phyloP scores from a whole-genome alignment of 2,329 filamentous ascomycete species.

The Torrubiellomyces zombiae region DNA sequence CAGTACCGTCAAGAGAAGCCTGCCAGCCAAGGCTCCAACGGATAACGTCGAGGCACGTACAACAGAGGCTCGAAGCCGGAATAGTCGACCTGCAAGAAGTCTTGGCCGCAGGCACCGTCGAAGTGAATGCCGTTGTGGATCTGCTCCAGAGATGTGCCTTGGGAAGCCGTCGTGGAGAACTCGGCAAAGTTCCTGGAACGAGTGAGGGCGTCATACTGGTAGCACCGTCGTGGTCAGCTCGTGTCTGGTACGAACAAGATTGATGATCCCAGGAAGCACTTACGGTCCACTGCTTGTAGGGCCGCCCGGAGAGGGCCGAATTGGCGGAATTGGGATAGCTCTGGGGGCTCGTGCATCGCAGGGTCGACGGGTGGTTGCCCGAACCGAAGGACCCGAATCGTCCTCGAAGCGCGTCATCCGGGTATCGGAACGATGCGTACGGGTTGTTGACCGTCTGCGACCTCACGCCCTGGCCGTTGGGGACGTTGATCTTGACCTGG shows the following conservation, averaged over 20 bases:
- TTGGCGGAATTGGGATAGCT: constrained; percentile 25
- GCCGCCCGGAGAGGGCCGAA: constrained; percentile 11
- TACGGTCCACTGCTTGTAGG: constrained; percentile 25
- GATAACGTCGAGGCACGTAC: constrained; percentile 10
- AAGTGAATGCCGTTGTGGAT: constrained; percentile 26
- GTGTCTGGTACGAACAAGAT: not conserved
- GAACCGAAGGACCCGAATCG: constrained; percentile 19
- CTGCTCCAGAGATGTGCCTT: constrained; percentile 23
- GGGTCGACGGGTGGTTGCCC: constrained; percentile 18
- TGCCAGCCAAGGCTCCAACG: no score
- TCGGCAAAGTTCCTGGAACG: constrained; percentile 17
- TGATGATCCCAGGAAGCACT: constrained; percentile 7
- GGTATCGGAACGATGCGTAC: constrained; percentile 33
- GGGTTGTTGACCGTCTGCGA: constrained; percentile 29
- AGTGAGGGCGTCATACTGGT: constrained; percentile 24
- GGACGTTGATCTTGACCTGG: constrained; percentile 23
- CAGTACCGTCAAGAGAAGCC: no score
- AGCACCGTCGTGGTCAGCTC: constrained; percentile 5
- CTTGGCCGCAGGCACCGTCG: constrained; percentile 21
- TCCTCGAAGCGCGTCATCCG: constrained; percentile 18
- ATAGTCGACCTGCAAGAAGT: constrained; percentile 23
- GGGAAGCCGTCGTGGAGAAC: constrained; percentile 17
- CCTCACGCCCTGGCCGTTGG: constrained; percentile 15
- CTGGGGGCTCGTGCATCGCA: constrained; percentile 19
- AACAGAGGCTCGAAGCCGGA: constrained; percentile 30